Percentiles rank a stretch among this genome's conserved stretches.
phyloP scores from a whole-genome alignment of 345 rosid species.

The Pseudoturritis turrita region DNA sequence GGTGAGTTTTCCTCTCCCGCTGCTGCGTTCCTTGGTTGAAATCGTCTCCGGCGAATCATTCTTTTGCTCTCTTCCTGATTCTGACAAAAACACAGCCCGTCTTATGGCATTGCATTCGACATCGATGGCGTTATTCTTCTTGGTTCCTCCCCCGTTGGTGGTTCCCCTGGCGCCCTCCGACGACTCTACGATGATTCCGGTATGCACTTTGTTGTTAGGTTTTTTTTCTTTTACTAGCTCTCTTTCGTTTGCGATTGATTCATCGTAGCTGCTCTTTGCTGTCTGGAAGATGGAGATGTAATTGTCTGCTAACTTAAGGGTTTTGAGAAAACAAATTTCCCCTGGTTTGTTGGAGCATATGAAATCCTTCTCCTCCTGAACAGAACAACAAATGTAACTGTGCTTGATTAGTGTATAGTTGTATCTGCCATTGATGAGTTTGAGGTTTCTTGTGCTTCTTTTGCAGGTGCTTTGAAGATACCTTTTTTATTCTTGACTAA shows the following conservation, averaged over 20 bases:
- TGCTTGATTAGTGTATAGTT: background rate
- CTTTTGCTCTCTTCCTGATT: background rate
- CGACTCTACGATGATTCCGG: slow-evolving; percentile 57
- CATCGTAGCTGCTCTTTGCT: background rate
- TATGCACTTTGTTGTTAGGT: background rate
- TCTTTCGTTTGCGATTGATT: background rate
- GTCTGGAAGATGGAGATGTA: background rate
- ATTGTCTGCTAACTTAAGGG: too few relatives aligned
- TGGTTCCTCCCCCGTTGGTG: slow-evolving; percentile 67
- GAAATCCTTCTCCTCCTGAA: too few relatives aligned
- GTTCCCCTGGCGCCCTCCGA: slow-evolving; percentile 55
- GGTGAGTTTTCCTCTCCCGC: slow-evolving; percentile 14
- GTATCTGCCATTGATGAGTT: background rate
- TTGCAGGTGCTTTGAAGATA: slow-evolving; percentile 60
- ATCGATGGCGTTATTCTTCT: slow-evolving; percentile 86
- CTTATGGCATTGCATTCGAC: slow-evolving; percentile 79
- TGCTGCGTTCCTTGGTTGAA: background rate
- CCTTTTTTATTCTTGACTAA: slow-evolving; percentile 81
- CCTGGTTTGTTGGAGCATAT: too few relatives aligned
- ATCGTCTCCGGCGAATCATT: background rate
- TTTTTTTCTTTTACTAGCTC: background rate
- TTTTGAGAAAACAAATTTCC: too few relatives aligned
- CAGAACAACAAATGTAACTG: background rate
- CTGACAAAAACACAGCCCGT: slow-evolving; percentile 31
- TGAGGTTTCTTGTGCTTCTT: background rate